phyloP scores from a whole-genome alignment of 805 yeast genomes.

The Cyberlindnera mississippiensis region DNA sequence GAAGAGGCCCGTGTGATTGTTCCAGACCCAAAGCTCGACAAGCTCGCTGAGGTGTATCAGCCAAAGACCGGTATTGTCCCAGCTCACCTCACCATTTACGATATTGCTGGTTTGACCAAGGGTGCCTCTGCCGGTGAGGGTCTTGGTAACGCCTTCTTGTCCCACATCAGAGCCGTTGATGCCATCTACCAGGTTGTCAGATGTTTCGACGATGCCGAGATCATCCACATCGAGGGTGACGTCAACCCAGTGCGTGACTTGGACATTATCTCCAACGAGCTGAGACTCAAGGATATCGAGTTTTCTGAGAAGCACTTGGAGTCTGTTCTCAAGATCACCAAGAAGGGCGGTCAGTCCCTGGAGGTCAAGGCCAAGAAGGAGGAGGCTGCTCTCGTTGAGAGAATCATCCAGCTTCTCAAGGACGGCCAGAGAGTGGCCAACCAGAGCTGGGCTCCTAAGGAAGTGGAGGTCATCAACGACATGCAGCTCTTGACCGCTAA shows the following conservation, averaged over 20 bases:
- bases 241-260: conserved; percentile 94
- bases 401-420: conserved; percentile 72
- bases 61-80: conserved; percentile 81
- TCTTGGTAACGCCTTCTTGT: conserved; percentile 94
- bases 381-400: conserved; percentile 70
- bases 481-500: conserved; percentile 91
- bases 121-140: conserved; percentile 98
- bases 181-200: conserved; percentile 97
- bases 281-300: conserved; percentile 95
- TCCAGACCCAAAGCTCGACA: conserved; percentile 85
- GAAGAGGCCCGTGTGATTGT: conserved; percentile 96
- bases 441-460: conserved; percentile 82
- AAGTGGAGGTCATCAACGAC: conserved; percentile 83
- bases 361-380: conserved; percentile 88
- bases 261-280: conserved; percentile 85
- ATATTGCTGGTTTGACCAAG: conserved; percentile 96
- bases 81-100: conserved; percentile 88
- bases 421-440: conserved; percentile 86
- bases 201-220: conserved; percentile 96
- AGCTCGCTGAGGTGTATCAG: conserved; percentile 65
- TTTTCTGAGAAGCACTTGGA: conserved; percentile 82
- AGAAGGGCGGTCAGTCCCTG: conserved; percentile 83
- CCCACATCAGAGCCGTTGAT: conserved; percentile 96
- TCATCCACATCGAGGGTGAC: conserved; percentile 94
- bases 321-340: conserved; percentile 73